Percentiles rank a stretch among this genome's conserved stretches.
Evolutionary conservation across 2,329 filamentous ascomycete species (phyloP).

Genomic region (Cladosporium oxysporum): DNA sequence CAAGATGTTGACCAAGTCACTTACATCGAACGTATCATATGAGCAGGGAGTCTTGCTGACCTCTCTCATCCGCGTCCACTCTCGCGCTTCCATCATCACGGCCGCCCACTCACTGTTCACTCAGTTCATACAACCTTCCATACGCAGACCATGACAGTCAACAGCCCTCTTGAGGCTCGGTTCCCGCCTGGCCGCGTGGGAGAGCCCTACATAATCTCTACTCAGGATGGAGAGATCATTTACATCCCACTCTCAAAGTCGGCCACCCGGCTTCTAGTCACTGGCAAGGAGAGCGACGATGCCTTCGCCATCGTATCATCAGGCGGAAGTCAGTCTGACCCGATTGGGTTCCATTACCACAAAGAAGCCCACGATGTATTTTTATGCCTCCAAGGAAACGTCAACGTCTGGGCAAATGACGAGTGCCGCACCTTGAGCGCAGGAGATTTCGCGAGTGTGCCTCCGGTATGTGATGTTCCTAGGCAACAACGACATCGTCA

Average conservation of each 20-base stretch:
- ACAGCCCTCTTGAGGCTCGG: background rate
- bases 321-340: slow-evolving; percentile 49
- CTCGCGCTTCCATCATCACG: background rate
- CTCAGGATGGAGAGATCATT: slow-evolving; percentile 52
- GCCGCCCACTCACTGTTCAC: background rate
- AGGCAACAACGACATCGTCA: background rate
- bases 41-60: background rate
- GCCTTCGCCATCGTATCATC: slow-evolving; percentile 55
- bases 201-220: slow-evolving; percentile 31
- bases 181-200: slow-evolving; percentile 27
- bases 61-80: background rate
- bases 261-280: slow-evolving; percentile 53
- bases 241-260: slow-evolving; percentile 57
- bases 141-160: background rate
- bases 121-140: background rate
- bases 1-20: background rate
- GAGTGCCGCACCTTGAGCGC: slow-evolving; percentile 55
- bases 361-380: slow-evolving; percentile 60
- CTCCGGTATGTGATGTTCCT: slow-evolving; percentile 46
- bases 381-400: slow-evolving; percentile 55
- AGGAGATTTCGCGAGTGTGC: slow-evolving; percentile 60
- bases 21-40: background rate
- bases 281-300: slow-evolving; percentile 54
- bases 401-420: slow-evolving; percentile 62
- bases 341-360: slow-evolving; percentile 59